Percentiles rank a stretch among this genome's conserved stretches.
Conservation (phyloP, 1,284 basidiomycete genomes). For the Tilletia walkeri region DNA sequence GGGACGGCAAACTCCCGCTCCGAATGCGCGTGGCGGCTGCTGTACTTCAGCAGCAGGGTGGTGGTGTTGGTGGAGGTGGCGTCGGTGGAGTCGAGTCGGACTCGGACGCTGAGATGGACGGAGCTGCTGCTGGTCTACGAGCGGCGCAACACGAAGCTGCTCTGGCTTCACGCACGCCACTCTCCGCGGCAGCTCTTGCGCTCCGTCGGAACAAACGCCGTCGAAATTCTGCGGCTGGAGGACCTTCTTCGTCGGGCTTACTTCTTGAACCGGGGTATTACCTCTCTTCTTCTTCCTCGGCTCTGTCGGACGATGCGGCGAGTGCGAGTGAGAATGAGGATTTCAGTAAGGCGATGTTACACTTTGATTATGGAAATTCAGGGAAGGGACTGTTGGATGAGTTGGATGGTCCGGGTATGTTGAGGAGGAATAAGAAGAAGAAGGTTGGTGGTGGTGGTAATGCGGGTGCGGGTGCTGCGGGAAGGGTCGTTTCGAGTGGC, state of each 20-base stretch:
- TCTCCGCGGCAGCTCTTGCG: no score
- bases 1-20: no score
- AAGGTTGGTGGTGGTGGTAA: background rate
- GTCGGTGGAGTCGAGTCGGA: background rate
- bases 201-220: no score
- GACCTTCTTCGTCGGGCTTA: background rate
- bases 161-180: background rate
- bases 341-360: conserved; percentile 17
- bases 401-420: background rate
- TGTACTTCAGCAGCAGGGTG: no score
- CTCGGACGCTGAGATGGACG: conserved; percentile 1
- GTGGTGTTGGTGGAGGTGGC: no score
- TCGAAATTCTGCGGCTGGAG: no score
- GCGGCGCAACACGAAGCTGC: background rate
- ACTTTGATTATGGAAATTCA: background rate
- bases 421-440: background rate
- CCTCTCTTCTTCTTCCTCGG: background rate
- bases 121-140: no score
- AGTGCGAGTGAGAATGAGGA: conserved; percentile 16
- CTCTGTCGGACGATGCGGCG: conserved; percentile 1
- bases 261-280: background rate
- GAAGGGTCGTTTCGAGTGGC: background rate
- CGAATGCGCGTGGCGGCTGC: no score
- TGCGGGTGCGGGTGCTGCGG: background rate
- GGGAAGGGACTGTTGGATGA: background rate